These are phyloP conservation scores for Tremella mesenterica DNA, from an alignment of 768 basidiomycete genomes.

Conservation along the genomic window DNA sequence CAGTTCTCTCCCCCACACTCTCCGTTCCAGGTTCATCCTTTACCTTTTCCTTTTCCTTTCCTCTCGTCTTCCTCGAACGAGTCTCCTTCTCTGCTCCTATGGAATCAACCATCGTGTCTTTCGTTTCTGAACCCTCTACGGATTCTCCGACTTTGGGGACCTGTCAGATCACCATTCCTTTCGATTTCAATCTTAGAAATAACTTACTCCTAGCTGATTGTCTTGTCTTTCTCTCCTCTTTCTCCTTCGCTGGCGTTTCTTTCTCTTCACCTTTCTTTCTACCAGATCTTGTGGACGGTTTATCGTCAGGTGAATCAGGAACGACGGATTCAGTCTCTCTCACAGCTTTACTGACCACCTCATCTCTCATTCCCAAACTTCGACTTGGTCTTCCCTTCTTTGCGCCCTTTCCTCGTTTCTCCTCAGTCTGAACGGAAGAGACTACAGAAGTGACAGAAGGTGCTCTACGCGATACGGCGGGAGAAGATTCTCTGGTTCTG, in stretches of 20 bases:
- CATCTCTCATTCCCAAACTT: constrained; percentile 8
- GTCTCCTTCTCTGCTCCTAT: no score
- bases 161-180: neutral
- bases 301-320: constrained; percentile 11
- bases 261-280: constrained; percentile 2
- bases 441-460: constrained; percentile 19
- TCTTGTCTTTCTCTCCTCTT: constrained; percentile 17
- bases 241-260: constrained; percentile 6
- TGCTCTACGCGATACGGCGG: constrained; percentile 24
- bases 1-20: constrained; percentile 4
- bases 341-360: neutral
- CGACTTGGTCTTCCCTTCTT: constrained; percentile 1
- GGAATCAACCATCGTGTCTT: no score
- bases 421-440: constrained; percentile 12
- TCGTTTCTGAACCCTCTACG: no score
- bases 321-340: constrained; percentile 7
- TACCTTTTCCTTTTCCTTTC: constrained; percentile 10
- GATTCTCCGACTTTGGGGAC: no score
- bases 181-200: neutral
- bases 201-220: constrained; percentile 7
- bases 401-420: neutral
- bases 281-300: neutral
- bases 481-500: constrained; percentile 19
- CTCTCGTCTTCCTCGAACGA: constrained; percentile 1
- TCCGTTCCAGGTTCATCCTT: constrained; percentile 15